Percentiles rank a stretch among this genome's conserved stretches.
These are phyloP conservation scores for Litsea cubeba DNA, from an alignment of 164 flowering plant species.

Conservation along the genomic window DNA sequence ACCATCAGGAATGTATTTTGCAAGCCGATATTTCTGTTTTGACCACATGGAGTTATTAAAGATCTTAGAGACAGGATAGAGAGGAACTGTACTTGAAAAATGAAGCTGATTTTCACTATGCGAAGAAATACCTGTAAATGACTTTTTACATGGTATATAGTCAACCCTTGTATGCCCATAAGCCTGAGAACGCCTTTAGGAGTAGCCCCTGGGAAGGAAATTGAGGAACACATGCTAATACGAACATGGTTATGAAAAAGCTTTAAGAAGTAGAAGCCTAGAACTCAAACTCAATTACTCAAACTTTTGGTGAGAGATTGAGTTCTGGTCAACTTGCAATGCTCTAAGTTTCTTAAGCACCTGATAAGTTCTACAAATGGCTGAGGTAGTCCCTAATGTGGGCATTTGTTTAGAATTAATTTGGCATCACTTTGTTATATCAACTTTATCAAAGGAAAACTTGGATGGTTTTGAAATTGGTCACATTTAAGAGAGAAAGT, in stretches of 20 bases:
- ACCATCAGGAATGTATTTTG: slow-evolving; percentile 86
- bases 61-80: background rate
- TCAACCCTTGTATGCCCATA: slow-evolving; percentile 93
- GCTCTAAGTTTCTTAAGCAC: too few species aligned
- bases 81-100: background rate
- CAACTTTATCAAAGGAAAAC: background rate
- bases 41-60: background rate
- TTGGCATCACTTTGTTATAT: background rate
- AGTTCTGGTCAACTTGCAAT: too few species aligned
- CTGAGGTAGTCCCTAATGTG: too few species aligned
- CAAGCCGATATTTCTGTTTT: slow-evolving; percentile 92
- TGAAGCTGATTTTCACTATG: background rate
- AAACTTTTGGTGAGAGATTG: background rate
- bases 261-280: background rate
- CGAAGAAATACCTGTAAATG: slow-evolving; percentile 72
- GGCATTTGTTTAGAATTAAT: background rate
- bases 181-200: slow-evolving; percentile 95
- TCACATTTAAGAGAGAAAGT: background rate
- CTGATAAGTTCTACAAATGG: too few species aligned
- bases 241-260: background rate
- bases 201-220: slow-evolving; percentile 66
- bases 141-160: slow-evolving; percentile 97
- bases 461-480: background rate
- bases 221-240: background rate
- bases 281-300: background rate